Percentiles rank a stretch among this genome's conserved stretches.
These are phyloP conservation scores for Tripterygium wilfordii DNA, from an alignment of 177 flowering plant genomes.

Conservation along the genomic window DNA sequence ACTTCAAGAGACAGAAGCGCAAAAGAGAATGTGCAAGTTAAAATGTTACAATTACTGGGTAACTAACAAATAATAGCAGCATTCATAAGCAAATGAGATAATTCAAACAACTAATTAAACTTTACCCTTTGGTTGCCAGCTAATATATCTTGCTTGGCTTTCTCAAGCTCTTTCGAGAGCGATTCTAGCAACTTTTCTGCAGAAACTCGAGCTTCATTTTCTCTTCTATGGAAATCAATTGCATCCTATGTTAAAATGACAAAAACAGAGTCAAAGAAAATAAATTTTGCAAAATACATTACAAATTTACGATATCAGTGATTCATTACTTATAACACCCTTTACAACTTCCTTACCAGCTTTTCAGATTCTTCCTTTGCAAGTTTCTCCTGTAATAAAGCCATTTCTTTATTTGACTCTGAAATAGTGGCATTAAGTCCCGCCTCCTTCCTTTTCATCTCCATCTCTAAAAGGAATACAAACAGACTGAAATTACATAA, in stretches of 20 bases:
- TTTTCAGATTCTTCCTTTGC: constrained; percentile 52
- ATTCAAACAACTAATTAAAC: no score
- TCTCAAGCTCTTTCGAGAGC: constrained; percentile 51
- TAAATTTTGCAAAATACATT: not conserved
- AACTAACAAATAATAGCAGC: no score
- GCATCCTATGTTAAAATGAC: constrained; percentile 41
- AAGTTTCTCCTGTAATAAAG: constrained; percentile 35
- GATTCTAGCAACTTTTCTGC: constrained; percentile 46
- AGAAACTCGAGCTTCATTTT: constrained; percentile 51
- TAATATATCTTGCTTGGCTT: constrained; percentile 39
- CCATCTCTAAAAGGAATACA: constrained; percentile 40
- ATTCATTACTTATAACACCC: no score
- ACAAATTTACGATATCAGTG: no score
- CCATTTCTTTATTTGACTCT: constrained; percentile 26
- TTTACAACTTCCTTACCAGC: constrained; percentile 28
- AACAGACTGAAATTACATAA: not conserved
- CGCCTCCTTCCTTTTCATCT: constrained; percentile 42
- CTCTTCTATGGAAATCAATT: constrained; percentile 43
- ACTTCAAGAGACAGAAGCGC: not conserved
- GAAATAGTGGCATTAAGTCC: constrained; percentile 27
- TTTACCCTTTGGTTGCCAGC: constrained; percentile 25
- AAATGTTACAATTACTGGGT: no score
- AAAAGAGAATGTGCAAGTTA: no score
- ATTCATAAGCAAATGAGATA: no score
- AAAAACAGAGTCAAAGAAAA: not conserved